phyloP scores from a whole-genome alignment of 2,329 filamentous ascomycete species.

The Beauveria brongniartii region DNA sequence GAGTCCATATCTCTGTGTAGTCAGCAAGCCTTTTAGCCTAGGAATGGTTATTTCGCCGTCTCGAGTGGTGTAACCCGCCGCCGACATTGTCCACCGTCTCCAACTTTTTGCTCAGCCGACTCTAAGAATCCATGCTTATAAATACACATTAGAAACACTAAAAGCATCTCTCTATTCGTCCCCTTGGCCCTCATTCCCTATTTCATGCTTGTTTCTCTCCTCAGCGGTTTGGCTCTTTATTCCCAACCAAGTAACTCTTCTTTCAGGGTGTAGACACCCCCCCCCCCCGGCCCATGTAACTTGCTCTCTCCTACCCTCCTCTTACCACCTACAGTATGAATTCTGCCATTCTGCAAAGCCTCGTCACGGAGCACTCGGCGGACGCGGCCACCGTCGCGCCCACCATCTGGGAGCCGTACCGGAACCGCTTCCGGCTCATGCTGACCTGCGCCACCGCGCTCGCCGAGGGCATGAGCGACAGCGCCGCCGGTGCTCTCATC shows the following conservation, averaged over 20 bases:
- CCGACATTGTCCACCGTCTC: neutral
- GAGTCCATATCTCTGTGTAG: too few relatives aligned
- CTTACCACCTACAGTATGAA: neutral
- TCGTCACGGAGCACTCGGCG: constrained; percentile 9
- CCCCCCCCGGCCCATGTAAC: neutral
- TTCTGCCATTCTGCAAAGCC: constrained; percentile 2
- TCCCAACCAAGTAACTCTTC: neutral
- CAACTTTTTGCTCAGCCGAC: constrained; percentile 7
- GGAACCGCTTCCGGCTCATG: constrained; percentile 63
- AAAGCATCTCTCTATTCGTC: neutral
- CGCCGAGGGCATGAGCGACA: constrained; percentile 65
- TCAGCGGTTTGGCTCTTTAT: too few relatives aligned
- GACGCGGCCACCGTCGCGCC: constrained; percentile 41
- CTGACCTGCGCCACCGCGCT: constrained; percentile 59
- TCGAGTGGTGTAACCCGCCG: neutral
- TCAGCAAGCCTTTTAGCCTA: too few relatives aligned
- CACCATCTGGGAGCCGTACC: constrained; percentile 51
- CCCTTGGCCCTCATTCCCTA: neutral
- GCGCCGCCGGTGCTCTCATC: constrained; percentile 68
- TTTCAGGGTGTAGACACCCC: too few relatives aligned
- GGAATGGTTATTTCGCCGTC: neutral
- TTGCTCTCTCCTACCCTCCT: neutral
- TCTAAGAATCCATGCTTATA: neutral
- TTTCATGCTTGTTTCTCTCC: too few relatives aligned
- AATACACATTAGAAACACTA: neutral